Evolutionary conservation across 2,329 filamentous ascomycete species (phyloP), one percentile per base, ranked within the genome.

Genomic region (Sclerotinia glacialis): DNA sequence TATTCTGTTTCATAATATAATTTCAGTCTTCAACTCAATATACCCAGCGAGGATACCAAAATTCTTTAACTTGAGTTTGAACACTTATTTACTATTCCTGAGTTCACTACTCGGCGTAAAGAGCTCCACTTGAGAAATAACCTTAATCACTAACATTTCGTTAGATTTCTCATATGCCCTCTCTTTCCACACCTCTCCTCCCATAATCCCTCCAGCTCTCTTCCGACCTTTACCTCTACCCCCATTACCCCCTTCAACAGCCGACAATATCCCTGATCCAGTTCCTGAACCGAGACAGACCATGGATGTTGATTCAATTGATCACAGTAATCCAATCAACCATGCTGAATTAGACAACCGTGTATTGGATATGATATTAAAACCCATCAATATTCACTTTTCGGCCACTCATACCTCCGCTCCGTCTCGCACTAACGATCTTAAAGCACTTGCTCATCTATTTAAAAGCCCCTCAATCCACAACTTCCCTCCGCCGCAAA

Each of bases 401-500:
- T 18, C 58, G 58, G 58, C n/a, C 2, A 2, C n/a, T 12, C 11
- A 2, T 37, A 21, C 8, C 6, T 5, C 58, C 58, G 58, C 11
- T 3, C 58, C 58, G 58, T 8, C 1, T 2, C 18, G 7, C 5
- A 21, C 34, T 5, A 60, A 21, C 44, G 0, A 12, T 5, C 7
- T 0, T 16, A 2, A 7, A 5, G 21, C 5, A 31, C 7, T 3
- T 3, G 3, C 3, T 3, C 0, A 21, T 3, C 8, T 11, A 61
- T 40, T 49, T 14, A 21, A 37, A 5, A 5, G 2, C 5, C 28
- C 21, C 44, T 18, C n/a, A 2, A 5, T 26, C 5, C 1, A 0
- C 28, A 9, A 18, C 14, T 2, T 23, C 28, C 3, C n/a, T 5
- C 8, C 12, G 5, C 21, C 44, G n/a, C n/a, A 47, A 21, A 8